Evolutionary conservation across 2,329 filamentous ascomycete genomes (phyloP), one percentile per base, ranked within the genome.

Genomic region (Colletotrichum sp.): DNA sequence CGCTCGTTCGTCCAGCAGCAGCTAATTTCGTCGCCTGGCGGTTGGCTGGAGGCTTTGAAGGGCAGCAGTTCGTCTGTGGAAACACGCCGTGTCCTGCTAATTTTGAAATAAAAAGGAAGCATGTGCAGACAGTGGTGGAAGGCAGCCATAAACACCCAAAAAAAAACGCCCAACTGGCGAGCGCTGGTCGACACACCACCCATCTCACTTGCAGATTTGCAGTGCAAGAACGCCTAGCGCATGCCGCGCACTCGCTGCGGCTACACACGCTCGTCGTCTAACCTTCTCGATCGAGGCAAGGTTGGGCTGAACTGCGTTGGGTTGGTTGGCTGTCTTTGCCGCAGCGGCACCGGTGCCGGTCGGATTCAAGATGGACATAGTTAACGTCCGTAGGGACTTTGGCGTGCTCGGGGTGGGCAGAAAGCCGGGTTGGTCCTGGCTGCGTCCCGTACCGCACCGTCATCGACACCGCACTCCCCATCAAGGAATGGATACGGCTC

Each of bases 251-350:
- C 55, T 39, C 75, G 67, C 59, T 77, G 72, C 75, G 64, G 66
- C 68, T 75, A 63, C 67, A 68, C 75, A 67, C 66, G 61, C 66
- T 75, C 66, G 72, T 69, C 74, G 72, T 69, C 71, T 63, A 74
- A 74, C 73, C 73, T 75, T 73, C 69, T 73, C 72, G 68, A 75
- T 64, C 30, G 24, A 71, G 74, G 36, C 59, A 66, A 71, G 36
- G 43, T 36, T 63, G 64, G 57, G 39, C 39, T 48, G 39, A n/a
- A n/a, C 57, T 59, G 55, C 24, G 55, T 26, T 59, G 55, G 34
- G 36, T 43, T 59, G 64, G 57, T 64, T 43, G 61, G 64, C 57
- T 21, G 34, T 28, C 24, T 61, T 75, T 75, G 71, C 71, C 74
- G 74, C 66, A 55, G 65, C 71, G 70, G 43, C 30, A 26, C 73